These are phyloP conservation scores for Trametes versicolor DNA, from an alignment of 1,284 basidiomycete species.

Conservation along the genomic window DNA sequence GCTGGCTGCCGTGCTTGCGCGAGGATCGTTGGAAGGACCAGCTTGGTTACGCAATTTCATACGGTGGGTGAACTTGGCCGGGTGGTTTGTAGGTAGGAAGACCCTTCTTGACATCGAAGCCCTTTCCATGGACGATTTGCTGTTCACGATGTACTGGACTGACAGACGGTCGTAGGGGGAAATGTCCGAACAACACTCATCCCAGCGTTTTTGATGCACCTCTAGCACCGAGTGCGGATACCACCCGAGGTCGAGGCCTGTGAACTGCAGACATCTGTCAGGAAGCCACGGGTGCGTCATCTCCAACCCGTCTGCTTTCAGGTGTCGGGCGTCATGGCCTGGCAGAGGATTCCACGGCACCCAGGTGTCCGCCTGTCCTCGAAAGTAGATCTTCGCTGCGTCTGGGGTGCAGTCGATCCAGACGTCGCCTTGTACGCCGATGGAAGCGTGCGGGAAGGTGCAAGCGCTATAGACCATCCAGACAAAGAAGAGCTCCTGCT, in stretches of 20 bases:
- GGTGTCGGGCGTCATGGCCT: neutral
- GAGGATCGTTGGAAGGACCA: no score
- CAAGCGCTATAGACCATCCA: constrained; percentile 6
- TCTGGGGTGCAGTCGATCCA: constrained; percentile 11
- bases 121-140: neutral
- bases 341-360: neutral
- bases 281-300: constrained; percentile 8
- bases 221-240: neutral
- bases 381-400: constrained; percentile 2
- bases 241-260: constrained; percentile 4
- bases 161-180: neutral
- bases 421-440: constrained; percentile 11
- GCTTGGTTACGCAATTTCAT: neutral
- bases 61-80: no score
- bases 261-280: constrained; percentile 3
- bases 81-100: neutral
- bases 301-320: neutral
- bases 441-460: neutral
- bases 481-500: neutral
- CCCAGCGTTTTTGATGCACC: constrained; percentile 4
- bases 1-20: no score
- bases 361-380: neutral
- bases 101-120: neutral
- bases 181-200: neutral
- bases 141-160: neutral